Evolutionary conservation across 169 alveolate genomes (phyloP).

Genomic region (Cryptosporidium viatorum): DNA sequence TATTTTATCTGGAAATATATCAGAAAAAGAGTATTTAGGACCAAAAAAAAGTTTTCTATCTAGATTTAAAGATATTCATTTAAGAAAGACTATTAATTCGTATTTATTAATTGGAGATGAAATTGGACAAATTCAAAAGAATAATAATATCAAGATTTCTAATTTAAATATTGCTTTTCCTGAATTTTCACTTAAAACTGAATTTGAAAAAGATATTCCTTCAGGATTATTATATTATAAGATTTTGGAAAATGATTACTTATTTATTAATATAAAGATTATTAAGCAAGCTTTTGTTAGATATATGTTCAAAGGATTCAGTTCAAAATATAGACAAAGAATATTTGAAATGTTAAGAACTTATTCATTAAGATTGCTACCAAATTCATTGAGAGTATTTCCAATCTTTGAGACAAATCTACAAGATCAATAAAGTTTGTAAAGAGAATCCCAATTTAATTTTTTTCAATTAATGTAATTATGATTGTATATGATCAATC

Average conservation of each 20-base stretch:
- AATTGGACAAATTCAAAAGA: neutral
- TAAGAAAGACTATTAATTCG: neutral
- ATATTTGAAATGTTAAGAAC: conserved; percentile 45
- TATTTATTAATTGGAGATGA: conserved; percentile 13
- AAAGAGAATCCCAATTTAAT: neutral
- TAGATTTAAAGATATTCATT: conserved; percentile 1
- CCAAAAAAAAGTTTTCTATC: neutral
- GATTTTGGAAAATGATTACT: conserved; percentile 17
- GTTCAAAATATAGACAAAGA: conserved; percentile 45
- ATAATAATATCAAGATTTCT: neutral
- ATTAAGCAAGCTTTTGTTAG: conserved; percentile 47
- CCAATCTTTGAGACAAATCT: conserved; percentile 12
- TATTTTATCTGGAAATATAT: conserved; percentile 23
- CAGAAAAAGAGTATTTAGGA: neutral
- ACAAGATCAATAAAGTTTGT: neutral
- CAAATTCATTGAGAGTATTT: conserved; percentile 30
- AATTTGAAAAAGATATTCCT: conserved; percentile 11
- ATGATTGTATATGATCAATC: neutral
- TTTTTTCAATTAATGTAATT: neutral
- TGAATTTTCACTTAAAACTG: neutral
- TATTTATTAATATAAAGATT: conserved; percentile 24
- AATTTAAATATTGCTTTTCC: neutral
- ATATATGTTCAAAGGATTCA: conserved; percentile 50
- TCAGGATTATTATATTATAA: conserved; percentile 46
- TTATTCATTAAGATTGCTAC: conserved; percentile 42